Evolutionary conservation across 331 rosid species (phyloP), one percentile per base, ranked within the genome.

Genomic region (Acacia concinna): DNA sequence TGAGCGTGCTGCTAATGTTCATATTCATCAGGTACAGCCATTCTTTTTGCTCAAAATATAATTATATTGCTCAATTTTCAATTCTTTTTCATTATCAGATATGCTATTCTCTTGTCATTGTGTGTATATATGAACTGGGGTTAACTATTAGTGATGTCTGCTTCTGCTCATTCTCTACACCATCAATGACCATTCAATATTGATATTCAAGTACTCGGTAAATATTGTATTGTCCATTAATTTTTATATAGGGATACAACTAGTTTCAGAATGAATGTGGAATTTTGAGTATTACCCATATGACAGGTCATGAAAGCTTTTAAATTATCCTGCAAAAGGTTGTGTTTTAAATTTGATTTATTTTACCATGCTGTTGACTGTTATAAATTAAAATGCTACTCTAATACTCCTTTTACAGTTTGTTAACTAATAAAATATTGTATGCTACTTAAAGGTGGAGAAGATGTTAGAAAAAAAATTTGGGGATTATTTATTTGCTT

Each of bases 401-500:
- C 46, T 6, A n/a, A 37, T 71, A 25, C 21, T 68, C 27, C 20
- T 65, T 18, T 67, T 20, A 72, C 41, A 63, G 46, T 35, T 76
- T 76, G 68, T 82, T 34, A 46, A 69, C 81, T 68, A 71, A 25
- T 41, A 57, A 69, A 46, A 73, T 31, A 37, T 76, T 68, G 51
- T 30, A 8, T 77, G 57, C 40, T 57, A 44, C 62, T 72, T 75
- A 41, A 86, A 95, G 99, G 99, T 96, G 76, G 99, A 96, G 84
- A 93, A 93, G 89, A 93, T 96, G 99, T 78, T 96, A 84, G 99
- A 96, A 88, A 96, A 93, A 74, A 93, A 89, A 67, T 96, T 93
- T 86, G 93, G 84, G 43, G 81, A 88, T 70, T 85, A 79, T 83
- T 84, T 96, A 79, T 96, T 96, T 86, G 81, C 92, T 64, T 87